A percentile compares a stretch with the other conserved stretches of the same genome.
phyloP scores from a whole-genome alignment of 257 asterid species.

The Gentiana dahurica region DNA sequence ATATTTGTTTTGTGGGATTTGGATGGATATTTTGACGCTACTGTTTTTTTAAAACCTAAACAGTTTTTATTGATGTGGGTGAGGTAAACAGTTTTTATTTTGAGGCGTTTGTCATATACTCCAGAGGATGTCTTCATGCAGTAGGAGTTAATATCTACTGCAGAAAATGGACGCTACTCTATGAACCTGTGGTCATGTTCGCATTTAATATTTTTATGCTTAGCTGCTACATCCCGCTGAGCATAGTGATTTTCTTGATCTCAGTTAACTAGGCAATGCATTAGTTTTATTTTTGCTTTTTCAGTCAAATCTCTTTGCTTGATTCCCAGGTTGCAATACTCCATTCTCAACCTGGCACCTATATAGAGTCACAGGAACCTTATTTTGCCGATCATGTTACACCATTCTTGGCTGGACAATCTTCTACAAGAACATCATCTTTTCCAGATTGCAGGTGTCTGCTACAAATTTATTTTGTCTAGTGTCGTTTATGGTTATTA shows the following conservation, averaged over 20 bases:
- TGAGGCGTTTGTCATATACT: too few relatives aligned
- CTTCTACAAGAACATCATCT: constrained; percentile 26
- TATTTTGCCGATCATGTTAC: constrained; percentile 34
- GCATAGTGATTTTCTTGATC: not conserved
- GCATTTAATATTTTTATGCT: not conserved
- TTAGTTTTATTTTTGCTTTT: not conserved
- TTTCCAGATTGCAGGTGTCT: constrained; percentile 44
- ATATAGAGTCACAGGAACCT: constrained; percentile 30
- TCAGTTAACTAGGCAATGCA: not conserved
- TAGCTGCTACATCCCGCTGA: not conserved
- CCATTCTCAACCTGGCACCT: constrained; percentile 27
- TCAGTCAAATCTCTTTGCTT: not conserved
- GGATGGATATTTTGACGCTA: too few relatives aligned
- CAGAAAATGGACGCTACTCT: too few relatives aligned
- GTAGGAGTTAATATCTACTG: too few relatives aligned
- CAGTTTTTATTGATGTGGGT: too few relatives aligned
- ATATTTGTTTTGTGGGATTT: too few relatives aligned
- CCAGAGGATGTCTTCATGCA: too few relatives aligned
- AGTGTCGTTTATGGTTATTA: not conserved
- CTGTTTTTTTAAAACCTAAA: too few relatives aligned
- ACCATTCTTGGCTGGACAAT: constrained; percentile 30
- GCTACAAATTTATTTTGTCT: constrained; percentile 1
- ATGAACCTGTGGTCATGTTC: too few relatives aligned
- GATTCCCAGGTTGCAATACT: constrained; percentile 43
- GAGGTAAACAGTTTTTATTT: too few relatives aligned